Evolutionary conservation across 306 rosid species (phyloP), one percentile per base, ranked within the genome.

Genomic region (Oemleria cerasiformis): DNA sequence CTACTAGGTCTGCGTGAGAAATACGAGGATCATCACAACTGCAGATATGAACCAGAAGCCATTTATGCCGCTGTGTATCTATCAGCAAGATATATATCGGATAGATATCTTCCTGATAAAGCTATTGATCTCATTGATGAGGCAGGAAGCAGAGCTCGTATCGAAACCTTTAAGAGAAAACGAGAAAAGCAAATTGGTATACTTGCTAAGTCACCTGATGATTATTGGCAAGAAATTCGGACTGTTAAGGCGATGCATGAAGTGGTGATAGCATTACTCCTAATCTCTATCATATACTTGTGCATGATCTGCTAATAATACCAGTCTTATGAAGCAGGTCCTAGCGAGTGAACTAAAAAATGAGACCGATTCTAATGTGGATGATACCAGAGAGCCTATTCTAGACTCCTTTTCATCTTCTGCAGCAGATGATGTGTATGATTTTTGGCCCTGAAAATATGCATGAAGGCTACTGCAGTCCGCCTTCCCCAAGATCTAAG

Each of bases 111-210:
- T 65, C 98, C 98, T 42, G 98, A 94, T 80, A 94, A 94, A 88
- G 98, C 98, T 75, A 87, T 91, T 72, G 98, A 91, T 82, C 92
- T 94, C 74, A 85, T 94, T 71, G 98, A 94, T 71, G 98, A 94
- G 80, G 98, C 98, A 2, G 98, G 98, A 80, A 90, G 97, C 75
- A 88, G 89, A 76, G 97, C 93, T 86, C 82, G 85, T 70, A 94
- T 94, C 70, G 96, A 87, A 73, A 86, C 90, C 74, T 88, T 79
- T 68, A 88, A 72, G 85, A 83, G 67, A 81, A 92, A 77, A 83
- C 88, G 70, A 77, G 88, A 88, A 71, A 78, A 81, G 71, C 82
- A 81, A 67, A 67, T 70, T 73, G 56, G 83, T 72, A 73, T 94
- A 73, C 92, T 88, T 75, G 86, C 88, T 17, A 84, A 86, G 82